These are phyloP conservation scores for Pythium dissimile DNA, from an alignment of 352 stramenopile genomes.

Conservation along the genomic window DNA sequence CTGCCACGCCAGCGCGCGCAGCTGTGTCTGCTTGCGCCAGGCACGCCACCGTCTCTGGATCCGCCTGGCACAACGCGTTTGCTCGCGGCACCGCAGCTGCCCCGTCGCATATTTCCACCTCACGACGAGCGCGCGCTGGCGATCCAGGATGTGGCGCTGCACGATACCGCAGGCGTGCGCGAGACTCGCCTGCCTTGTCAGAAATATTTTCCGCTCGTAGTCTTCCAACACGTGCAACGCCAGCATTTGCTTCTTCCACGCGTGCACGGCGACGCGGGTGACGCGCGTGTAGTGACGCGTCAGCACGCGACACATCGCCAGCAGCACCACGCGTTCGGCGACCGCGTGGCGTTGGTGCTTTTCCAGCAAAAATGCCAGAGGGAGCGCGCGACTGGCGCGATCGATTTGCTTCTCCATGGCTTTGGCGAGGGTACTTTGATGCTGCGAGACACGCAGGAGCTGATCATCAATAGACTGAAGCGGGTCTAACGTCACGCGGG, in stretches of 20 bases:
- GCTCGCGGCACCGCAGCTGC: slow-evolving; percentile 17
- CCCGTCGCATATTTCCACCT: slow-evolving; percentile 17
- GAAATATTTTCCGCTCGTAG: slow-evolving; percentile 17
- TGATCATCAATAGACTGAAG: slow-evolving; percentile 13
- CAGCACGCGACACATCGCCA: slow-evolving; percentile 13
- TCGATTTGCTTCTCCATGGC: slow-evolving; percentile 12
- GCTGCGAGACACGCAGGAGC: not conserved
- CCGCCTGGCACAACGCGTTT: slow-evolving; percentile 7
- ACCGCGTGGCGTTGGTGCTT: slow-evolving; percentile 15
- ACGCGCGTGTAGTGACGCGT: slow-evolving; percentile 20
- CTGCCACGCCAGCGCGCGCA: slow-evolving; percentile 18
- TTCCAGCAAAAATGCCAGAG: slow-evolving; percentile 25
- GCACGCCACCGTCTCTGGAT: slow-evolving; percentile 31
- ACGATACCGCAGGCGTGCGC: slow-evolving; percentile 38
- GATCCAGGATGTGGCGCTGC: slow-evolving; percentile 24
- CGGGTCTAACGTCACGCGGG: slow-evolving; percentile 1
- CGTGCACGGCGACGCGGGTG: not conserved
- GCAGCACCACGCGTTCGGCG: slow-evolving; percentile 23
- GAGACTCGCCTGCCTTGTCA: slow-evolving; percentile 26
- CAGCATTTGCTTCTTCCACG: slow-evolving; percentile 26
- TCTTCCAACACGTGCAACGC: slow-evolving; percentile 22
- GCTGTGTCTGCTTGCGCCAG: slow-evolving; percentile 17
- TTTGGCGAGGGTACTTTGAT: slow-evolving; percentile 1
- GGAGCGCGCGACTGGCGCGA: slow-evolving; percentile 9
- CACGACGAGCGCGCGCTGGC: not conserved